phyloP scores from a whole-genome alignment of 139 green algal species.

The Yamagishiella unicocca region DNA sequence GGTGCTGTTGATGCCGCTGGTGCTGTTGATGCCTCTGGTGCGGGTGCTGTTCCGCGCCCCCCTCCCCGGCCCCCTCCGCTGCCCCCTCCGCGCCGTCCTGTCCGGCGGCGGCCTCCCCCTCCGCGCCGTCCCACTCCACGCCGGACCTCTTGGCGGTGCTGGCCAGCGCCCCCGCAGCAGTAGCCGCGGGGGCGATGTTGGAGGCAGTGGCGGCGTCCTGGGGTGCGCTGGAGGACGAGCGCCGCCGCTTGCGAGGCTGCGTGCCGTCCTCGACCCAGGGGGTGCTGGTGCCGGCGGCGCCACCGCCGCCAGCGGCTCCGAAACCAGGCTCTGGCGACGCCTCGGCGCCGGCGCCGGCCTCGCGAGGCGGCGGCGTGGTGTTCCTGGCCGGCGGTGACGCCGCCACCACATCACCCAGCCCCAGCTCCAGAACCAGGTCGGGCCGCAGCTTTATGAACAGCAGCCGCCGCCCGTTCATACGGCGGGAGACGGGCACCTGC shows the following conservation, averaged over 20 bases:
- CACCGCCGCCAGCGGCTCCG: neutral
- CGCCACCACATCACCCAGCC: constrained; percentile 1
- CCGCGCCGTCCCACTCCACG: too few species aligned
- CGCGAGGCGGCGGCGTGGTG: too few species aligned
- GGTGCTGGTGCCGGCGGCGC: neutral
- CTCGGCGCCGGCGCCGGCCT: neutral
- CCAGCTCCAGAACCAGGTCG: neutral
- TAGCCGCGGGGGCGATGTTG: neutral
- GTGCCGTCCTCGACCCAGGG: neutral
- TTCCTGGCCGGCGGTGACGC: neutral
- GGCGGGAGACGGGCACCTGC: neutral
- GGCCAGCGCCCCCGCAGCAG: too few species aligned
- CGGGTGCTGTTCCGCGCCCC: neutral
- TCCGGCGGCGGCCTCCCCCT: too few species aligned
- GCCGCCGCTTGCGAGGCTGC: neutral
- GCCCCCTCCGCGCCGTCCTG: too few species aligned
- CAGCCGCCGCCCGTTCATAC: neutral
- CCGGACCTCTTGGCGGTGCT: too few species aligned
- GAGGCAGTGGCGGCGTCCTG: neutral
- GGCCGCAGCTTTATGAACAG: neutral
- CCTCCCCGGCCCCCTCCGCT: too few species aligned
- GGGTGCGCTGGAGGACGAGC: neutral
- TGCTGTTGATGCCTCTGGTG: too few species aligned
- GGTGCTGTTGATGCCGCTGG: neutral
- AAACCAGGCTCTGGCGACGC: too few species aligned